Evolutionary conservation across 495 filamentous ascomycete species (phyloP), one percentile per base, ranked within the genome.

Genomic region (Penicillium subrubescens): DNA sequence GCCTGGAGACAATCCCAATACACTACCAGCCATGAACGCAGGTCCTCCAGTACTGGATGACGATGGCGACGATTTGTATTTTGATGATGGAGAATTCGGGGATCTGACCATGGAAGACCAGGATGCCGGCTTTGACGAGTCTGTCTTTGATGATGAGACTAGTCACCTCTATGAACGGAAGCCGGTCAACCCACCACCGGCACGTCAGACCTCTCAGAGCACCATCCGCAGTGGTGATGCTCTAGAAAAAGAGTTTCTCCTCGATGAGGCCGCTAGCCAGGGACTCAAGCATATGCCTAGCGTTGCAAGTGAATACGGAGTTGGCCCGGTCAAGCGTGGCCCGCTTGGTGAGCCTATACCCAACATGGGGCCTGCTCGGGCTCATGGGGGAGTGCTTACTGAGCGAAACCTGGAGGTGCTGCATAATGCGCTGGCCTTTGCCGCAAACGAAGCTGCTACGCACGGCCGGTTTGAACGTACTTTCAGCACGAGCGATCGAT

Each of bases 361-460:
- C 6, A 69, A 75, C 15, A 59, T 74, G 57, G 79, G 64, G 21
- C 62, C 68, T 59, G 61, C 76, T 0, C 72, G 77, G n/a, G 62
- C 72, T 10, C 73, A 77, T 59, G 73, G 74, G 23, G 79, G 80
- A 44, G 74, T 82, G 15, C 68, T 86, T 19, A 82, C 81, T 10
- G 76, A 89, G 61, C 87, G 89, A 57, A 87, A 86, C 50, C 77
- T 91, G 37, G 84, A 87, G 17, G 88, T 88, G 2, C 89, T 96
- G 67, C 92, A 94, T 67, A 87, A 89, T 60, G 91, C 92, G n/a
- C 75, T 97, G 23, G 90, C 91, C 8, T 86, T 88, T 41, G 93
- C 92, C 10, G 89, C 91, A 27, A 89, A 88, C 61, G 84, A 88
- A 72, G 90, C 91, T 15, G 86, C 88, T n/a, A 80, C 83, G 5